Percentiles rank a stretch among this genome's conserved stretches.
phyloP scores from a whole-genome alignment of 495 filamentous ascomycete genomes.

The Aspergillus heteromorphus region DNA sequence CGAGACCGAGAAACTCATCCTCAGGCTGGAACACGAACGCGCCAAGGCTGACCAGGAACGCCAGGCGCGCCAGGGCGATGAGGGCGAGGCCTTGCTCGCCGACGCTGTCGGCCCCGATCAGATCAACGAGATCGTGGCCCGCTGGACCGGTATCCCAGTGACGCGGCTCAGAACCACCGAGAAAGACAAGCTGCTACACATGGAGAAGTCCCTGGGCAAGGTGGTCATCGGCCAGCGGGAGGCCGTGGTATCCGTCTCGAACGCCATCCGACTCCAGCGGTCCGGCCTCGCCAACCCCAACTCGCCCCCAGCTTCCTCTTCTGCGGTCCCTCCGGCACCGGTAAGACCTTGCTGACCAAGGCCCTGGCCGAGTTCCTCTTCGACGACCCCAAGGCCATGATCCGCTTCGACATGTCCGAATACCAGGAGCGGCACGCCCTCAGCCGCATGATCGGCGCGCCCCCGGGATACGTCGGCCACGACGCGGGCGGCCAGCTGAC shows the following conservation, averaged over 20 bases:
- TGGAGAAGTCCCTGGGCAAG: constrained; percentile 81
- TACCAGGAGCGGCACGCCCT: constrained; percentile 97
- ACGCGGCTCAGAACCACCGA: constrained; percentile 89
- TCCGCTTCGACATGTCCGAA: constrained; percentile 99
- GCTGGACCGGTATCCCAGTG: constrained; percentile 96
- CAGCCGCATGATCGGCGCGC: constrained; percentile 95
- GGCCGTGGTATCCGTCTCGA: constrained; percentile 88
- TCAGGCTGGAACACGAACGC: constrained; percentile 75
- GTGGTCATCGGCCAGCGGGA: constrained; percentile 91
- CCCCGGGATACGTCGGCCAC: constrained; percentile 94
- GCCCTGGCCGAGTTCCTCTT: constrained; percentile 96
- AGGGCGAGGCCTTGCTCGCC: constrained; percentile 65
- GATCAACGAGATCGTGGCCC: constrained; percentile 96
- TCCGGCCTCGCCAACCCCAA: constrained; percentile 93
- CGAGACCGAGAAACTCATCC: constrained; percentile 76
- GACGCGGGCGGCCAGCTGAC: constrained; percentile 95
- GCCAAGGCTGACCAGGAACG: constrained; percentile 68
- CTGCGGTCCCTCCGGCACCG: constrained; percentile 95
- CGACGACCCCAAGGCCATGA: constrained; percentile 96
- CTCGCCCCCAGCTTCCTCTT: constrained; percentile 97
- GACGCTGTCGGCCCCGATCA: constrained; percentile 95
- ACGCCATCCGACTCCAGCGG: constrained; percentile 90
- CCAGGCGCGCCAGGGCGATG: constrained; percentile 48
- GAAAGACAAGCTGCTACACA: constrained; percentile 92
- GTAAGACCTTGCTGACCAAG: constrained; percentile 95